Evolutionary conservation across 2,329 filamentous ascomycete genomes (phyloP).

Genomic region (Cadophora malorum): DNA sequence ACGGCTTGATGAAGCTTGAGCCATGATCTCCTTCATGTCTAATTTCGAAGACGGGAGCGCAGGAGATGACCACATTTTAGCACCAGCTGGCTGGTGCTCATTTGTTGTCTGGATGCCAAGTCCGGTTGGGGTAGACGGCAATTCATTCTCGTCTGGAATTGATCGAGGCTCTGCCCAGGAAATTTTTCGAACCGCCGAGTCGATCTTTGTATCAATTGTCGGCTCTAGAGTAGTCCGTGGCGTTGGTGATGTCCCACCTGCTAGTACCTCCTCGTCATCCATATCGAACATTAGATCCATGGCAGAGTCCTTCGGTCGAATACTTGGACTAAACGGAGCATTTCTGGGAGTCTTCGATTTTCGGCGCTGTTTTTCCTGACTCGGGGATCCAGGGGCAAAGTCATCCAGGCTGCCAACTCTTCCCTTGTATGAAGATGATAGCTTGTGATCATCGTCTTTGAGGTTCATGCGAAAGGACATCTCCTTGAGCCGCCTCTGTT

Average conservation of each 20-base stretch:
- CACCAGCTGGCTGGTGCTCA: constrained; percentile 22
- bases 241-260: constrained; percentile 27
- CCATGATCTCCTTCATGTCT: constrained; percentile 82
- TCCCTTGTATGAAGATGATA: constrained; percentile 64
- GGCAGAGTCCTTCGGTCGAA: constrained; percentile 72
- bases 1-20: constrained; percentile 62
- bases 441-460: constrained; percentile 68
- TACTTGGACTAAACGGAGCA: constrained; percentile 67
- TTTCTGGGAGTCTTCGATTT: constrained; percentile 57
- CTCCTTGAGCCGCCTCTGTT: constrained; percentile 73
- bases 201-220: background rate
- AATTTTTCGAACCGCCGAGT: constrained; percentile 24
- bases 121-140: constrained; percentile 18
- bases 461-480: constrained; percentile 72
- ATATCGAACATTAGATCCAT: constrained; percentile 91
- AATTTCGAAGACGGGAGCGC: constrained; percentile 42
- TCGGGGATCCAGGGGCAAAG: constrained; percentile 46
- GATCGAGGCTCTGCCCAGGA: constrained; percentile 31
- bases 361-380: constrained; percentile 51
- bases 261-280: constrained; percentile 65
- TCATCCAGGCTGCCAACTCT: constrained; percentile 73
- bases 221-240: constrained; percentile 22
- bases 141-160: constrained; percentile 21
- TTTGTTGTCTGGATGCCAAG: constrained; percentile 10
- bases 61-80: constrained; percentile 44